Base-by-base conservation (phyloP, 2,329 filamentous ascomycete genomes). In the Samsoniella hepiali region DNA sequence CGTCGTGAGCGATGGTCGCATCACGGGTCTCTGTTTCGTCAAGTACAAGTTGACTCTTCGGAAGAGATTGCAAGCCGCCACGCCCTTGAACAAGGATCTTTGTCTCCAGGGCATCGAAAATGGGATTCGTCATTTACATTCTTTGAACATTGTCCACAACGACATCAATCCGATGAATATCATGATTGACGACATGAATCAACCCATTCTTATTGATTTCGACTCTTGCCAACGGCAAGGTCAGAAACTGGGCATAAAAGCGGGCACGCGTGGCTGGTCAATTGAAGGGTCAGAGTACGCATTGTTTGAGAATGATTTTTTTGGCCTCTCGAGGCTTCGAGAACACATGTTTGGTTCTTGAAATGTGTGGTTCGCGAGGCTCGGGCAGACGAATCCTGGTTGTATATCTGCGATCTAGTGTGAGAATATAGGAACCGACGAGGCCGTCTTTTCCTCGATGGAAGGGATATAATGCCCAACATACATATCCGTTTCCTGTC, bases 141-240 rank as follows among this genome's bases (percentile, higher is more conserved):
- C 67, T 1, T 67, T 77, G 1, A 74, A 72, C 0, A 57, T 71
- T 40, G 69, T 74, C 10, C 74, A 77, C 64, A 78, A 77, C 63
- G 72, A 75, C 58, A 72, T 78, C 51, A 74, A 71, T 54, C 72
- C 73, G 8, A 66, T 66, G 40, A 76, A 76, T 58, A 69, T 77
- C 10, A 75, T 74, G 66, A 51, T 78, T 29, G 68, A 74, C 65
- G 66, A 71, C 22, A 38, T 9, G 7, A 70, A 72, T 34, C 65
- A 65, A 6, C 68, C 75, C 8, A 68, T 74, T 36, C 68, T 78
- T 53, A 69, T 77, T 44, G 75, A 77, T 64, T 76, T 74, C 65
- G 75, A 73, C 55, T 73, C 73, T 36, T 76, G 72, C 45, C 58
- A 58, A 47, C 55, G 55, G n/a, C 17, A 60, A 44, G 66, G 64